Base-by-base conservation (phyloP, 1,139 yeast species). In the Protomyces gravidus region DNA sequence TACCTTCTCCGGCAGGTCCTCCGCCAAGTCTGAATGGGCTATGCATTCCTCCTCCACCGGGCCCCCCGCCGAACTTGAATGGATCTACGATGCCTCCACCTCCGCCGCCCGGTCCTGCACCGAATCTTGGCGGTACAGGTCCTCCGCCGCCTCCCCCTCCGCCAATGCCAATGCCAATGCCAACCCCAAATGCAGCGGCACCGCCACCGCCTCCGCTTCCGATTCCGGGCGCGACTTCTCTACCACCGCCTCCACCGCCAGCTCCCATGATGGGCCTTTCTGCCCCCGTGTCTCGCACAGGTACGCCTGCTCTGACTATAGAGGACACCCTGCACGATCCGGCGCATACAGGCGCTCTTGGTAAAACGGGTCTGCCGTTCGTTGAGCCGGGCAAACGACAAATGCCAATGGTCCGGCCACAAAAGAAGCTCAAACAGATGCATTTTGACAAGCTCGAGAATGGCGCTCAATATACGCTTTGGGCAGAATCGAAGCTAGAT, bases 371-470 rank as follows among this genome's bases (percentile, higher is more conserved):
- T 25, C 26, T 61, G 26, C 59, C 62, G 2, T 45, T 61, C 33
- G 49, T 61, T 27, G 39, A 45, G 32, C 60, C 63, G 4, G 61
- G 58, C 25, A 49, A 48, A 23, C 45, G 47, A 30, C 52, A 48
- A 13, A 46, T 45, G 21, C 45, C 50, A 15, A 47, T 65, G 67
- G 62, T 67, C 30, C 75, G 85, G 59, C 86, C 94, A 3, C 79
- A 79, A 60, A 75, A 80, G 17, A 85, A 83, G 65, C 76, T 92
- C 67, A 92, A 90, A 70, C 97, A 90, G 69, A 84, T 92, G 78
- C 98, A 92, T 70, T 92, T 97, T 97, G 96, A 90, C 66, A 86
- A 82, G 68, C 76, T 92, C 49, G 68, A 66, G 17, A 77, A 78
- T 51, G 69, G 74, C 36, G 83, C 88, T 49, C 80, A 83, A 48